phyloP scores from a whole-genome alignment of 2,329 filamentous ascomycete species.

The Monilinia aucupariae region DNA sequence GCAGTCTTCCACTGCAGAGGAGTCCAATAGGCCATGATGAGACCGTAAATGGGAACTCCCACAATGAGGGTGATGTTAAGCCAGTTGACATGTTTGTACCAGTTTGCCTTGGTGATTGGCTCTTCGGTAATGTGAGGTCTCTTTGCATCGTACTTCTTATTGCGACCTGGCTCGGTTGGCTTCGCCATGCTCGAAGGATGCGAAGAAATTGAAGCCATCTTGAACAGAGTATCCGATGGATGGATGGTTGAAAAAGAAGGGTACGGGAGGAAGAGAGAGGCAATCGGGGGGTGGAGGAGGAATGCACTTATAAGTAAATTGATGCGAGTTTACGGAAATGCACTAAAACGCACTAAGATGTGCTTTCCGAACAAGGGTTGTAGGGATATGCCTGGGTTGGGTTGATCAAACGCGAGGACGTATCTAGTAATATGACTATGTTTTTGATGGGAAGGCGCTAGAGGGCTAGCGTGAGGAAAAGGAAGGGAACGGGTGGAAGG shows the following conservation, averaged over 20 bases:
- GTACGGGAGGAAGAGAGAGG: not conserved
- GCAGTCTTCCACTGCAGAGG: slow-evolving; percentile 67
- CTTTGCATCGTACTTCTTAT: slow-evolving; percentile 48
- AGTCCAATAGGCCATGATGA: slow-evolving; percentile 71
- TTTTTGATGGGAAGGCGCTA: not conserved
- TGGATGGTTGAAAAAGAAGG: slow-evolving; percentile 12
- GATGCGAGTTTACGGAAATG: not conserved
- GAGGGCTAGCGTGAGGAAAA: not conserved
- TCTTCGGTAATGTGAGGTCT: slow-evolving; percentile 84
- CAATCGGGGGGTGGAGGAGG: not conserved
- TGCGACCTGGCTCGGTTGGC: slow-evolving; percentile 29
- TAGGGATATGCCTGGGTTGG: slow-evolving; percentile 6
- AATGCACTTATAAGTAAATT: slow-evolving; percentile 16
- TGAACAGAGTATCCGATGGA: slow-evolving; percentile 18
- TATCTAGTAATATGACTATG: no score
- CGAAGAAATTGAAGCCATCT: slow-evolving; percentile 17
- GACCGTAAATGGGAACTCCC: slow-evolving; percentile 67
- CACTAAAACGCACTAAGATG: slow-evolving; percentile 6
- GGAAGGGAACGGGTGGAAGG: not conserved
- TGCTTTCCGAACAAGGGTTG: slow-evolving; percentile 8
- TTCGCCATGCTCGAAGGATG: slow-evolving; percentile 31
- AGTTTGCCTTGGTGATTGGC: slow-evolving; percentile 75
- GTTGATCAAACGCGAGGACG: slow-evolving; percentile 1
- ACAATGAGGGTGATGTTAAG: slow-evolving; percentile 80
- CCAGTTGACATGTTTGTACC: slow-evolving; percentile 93